Percentiles rank a stretch among this genome's conserved stretches.
Evolutionary conservation across 1,284 basidiomycete species (phyloP).

Genomic region (Leccinum colubrinum): DNA sequence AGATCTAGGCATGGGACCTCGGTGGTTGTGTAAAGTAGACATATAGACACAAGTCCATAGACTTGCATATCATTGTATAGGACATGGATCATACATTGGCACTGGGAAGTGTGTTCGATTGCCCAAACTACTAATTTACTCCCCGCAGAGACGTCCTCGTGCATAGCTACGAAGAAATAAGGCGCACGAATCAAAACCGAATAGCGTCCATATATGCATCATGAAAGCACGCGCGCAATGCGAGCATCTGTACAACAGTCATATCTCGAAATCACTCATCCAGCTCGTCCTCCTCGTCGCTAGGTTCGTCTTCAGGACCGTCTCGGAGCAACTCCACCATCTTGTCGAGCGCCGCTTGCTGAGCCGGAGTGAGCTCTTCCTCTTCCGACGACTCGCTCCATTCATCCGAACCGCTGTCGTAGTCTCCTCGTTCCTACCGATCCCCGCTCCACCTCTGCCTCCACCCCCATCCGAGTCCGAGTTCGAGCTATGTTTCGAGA

Average conservation of each 20-base stretch:
- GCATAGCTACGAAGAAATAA: neutral
- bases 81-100: neutral
- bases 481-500: conserved; percentile 17
- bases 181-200: neutral
- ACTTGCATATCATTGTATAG: neutral
- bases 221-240: neutral
- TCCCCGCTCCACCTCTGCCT: conserved; percentile 16
- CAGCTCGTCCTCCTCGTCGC: conserved; percentile 40
- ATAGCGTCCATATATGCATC: neutral
- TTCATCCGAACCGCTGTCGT: conserved; percentile 20
- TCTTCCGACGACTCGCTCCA: conserved; percentile 31
- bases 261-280: conserved; percentile 29
- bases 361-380: conserved; percentile 48
- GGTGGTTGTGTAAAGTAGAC: neutral
- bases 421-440: conserved; percentile 22
- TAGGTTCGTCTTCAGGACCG: conserved; percentile 43
- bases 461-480: conserved; percentile 15
- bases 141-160: neutral
- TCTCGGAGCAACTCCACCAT: conserved; percentile 60
- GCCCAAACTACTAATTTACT: neutral
- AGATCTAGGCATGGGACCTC: neutral
- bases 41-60: neutral
- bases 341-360: conserved; percentile 56
- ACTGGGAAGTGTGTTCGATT: neutral
- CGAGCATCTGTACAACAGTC: neutral